Conservation (phyloP, 306 rosid genomes). For the Casuarina glauca region DNA sequence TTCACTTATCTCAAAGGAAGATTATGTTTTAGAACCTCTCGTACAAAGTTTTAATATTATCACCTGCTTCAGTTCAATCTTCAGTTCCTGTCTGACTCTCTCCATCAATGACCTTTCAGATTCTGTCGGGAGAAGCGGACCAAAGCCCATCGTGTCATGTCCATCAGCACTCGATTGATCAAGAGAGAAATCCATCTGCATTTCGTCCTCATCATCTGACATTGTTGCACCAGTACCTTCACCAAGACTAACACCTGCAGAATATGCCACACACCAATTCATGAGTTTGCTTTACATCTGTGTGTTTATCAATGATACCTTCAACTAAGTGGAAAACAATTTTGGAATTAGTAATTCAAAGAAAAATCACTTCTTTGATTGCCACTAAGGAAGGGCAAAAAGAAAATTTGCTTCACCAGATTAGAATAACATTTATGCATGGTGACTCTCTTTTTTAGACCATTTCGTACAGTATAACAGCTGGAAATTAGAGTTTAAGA, state of each 20-base stretch:
- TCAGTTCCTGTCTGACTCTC: conserved; percentile 91
- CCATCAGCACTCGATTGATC: conserved; percentile 70
- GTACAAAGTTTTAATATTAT: conserved; percentile 3
- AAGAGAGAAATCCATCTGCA: conserved; percentile 72
- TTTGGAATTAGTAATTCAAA: no score
- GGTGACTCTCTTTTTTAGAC: no score
- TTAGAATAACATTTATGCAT: no score
- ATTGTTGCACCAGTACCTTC: conserved; percentile 95
- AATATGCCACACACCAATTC: not conserved
- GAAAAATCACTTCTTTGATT: no score
- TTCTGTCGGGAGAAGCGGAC: conserved; percentile 91
- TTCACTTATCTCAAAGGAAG: not conserved
- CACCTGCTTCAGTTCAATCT: conserved; percentile 98
- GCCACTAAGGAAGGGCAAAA: no score
- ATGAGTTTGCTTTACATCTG: no score
- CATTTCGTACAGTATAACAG: no score
- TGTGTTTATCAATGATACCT: no score
- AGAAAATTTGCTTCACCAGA: no score
- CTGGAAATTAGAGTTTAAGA: not conserved
- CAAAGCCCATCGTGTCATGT: conserved; percentile 96
- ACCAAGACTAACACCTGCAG: conserved; percentile 76
- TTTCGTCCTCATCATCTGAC: conserved; percentile 95
- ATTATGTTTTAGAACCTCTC: not conserved
- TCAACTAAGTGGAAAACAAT: no score
- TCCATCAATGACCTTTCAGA: conserved; percentile 97